Evolutionary conservation across 306 rosid genomes (phyloP), one percentile per base, ranked within the genome.

Genomic region (Astragalus membranaceus): DNA sequence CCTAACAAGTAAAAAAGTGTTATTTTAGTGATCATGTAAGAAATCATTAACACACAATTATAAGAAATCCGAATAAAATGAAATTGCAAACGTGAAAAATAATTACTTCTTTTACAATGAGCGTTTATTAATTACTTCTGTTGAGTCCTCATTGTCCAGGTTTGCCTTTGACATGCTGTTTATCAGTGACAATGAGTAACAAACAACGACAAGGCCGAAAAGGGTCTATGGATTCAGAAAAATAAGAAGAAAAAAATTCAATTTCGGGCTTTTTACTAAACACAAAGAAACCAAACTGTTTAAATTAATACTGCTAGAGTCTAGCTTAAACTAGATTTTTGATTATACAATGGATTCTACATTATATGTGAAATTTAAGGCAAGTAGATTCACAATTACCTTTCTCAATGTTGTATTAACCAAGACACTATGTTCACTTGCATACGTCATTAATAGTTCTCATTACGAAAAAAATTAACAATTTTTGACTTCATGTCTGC

Each of bases 401-500:
- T 66, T 65, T 74, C 42, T 17, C 23, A 53, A 65, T 55, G 49
- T 35, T 48, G 23, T 46, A 56, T 53, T 63, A 39, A 58, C 61
- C 53, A 71, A 37, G 51, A 73, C 42, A 30, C 62, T 20, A 13
- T 43, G 69, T 63, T 48, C 32, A 29, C 23, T 10, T 48, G n/a
- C 43, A 57, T 64, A 47, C 59, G 47, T 46, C 79, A 79, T 70
- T 69, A 59, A 58, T 79, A 75, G 66, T 86, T 81, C 57, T 70
- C 83, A 9, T 78, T 81, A 14, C 79, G 81, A 69, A 88, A 39
- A 69, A 76, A 81, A 15, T 81, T 62, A 59, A 73, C 87, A 56
- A 90, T 33, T 77, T 85, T 94, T 7, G 96, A 88, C 73, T 76
- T 83, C 51, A 84, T 51, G 44, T 85, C 92, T n/a, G 83, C 74